Base-by-base conservation (phyloP, 352 stramenopile genomes). In the Globisporangium alternatum region DNA sequence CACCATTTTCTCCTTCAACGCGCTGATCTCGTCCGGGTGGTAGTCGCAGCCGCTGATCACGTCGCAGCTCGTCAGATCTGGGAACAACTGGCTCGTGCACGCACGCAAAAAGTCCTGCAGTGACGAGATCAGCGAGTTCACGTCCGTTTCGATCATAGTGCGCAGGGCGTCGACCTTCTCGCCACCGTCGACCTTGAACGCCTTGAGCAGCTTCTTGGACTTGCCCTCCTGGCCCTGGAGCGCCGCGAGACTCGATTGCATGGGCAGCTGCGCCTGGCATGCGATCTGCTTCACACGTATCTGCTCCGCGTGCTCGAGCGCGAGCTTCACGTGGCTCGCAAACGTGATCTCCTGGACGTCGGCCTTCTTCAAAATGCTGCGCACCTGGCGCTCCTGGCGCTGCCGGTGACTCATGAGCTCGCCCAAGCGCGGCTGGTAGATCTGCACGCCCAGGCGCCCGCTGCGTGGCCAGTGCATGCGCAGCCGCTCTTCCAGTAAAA, bases 381-480 rank as follows among this genome's bases (percentile, higher is more conserved):
- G 80, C 4, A 92, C 48, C 52, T 93, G 78, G 9, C 88, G 83
- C 7, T 96, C 76, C 45, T 78, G 72, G 30, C 89, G 79, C 58
- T 96, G 82, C 1, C 77, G 77, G 61, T 97, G 91, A 33, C 62
- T 86, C 39, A 90, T 59, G 25, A 97, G 72, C 44, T 97, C 91
- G 3, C 86, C 74, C 54, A 95, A 81, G 22, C 91, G 84, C 31
- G 91, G 90, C 53, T 97, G 82, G 56, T 88, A 88, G 47, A 88
- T 87, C 54, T 96, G 87, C 28, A 97, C 90, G 56, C 96, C 86
- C 22, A 91, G 68, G 25, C 86, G 75, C 5, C 88, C 87, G 60
- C 80, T 91, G 13, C 88, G 80, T 3, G 91, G 91, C 90, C 91
- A 97, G 66, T 97, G 91, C 75, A 89, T 81, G 4, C 91, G 79